phyloP scores from a whole-genome alignment of 2,329 filamentous ascomycete species.

The Nigrospora osmanthi region DNA sequence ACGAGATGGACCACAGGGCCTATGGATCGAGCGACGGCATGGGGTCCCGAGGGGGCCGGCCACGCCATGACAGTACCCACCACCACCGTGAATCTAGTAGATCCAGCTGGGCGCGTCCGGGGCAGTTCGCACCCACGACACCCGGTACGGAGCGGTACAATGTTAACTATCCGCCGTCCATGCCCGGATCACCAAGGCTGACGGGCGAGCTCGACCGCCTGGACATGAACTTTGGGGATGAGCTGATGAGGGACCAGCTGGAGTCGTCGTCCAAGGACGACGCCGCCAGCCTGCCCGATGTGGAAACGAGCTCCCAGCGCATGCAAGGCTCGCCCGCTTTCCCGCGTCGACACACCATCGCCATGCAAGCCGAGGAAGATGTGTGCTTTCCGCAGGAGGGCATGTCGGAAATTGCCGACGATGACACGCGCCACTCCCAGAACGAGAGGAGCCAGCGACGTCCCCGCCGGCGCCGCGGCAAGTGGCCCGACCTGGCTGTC shows the following conservation, averaged over 20 bases:
- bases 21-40: slow-evolving; percentile 35
- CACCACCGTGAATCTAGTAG: slow-evolving; percentile 41
- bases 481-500: slow-evolving; percentile 80
- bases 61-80: slow-evolving; percentile 25
- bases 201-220: slow-evolving; percentile 35
- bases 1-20: slow-evolving; percentile 18
- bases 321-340: slow-evolving; percentile 23
- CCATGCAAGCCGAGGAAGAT: slow-evolving; percentile 68
- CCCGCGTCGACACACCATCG: slow-evolving; percentile 48
- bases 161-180: slow-evolving; percentile 62
- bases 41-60: background rate
- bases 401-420: slow-evolving; percentile 74
- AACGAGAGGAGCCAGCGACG: slow-evolving; percentile 25
- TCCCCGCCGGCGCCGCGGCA: slow-evolving; percentile 54
- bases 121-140: slow-evolving; percentile 12
- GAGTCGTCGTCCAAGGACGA: background rate
- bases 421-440: slow-evolving; percentile 52
- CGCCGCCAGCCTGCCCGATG: slow-evolving; percentile 10
- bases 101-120: slow-evolving; percentile 34
- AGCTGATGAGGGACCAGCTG: slow-evolving; percentile 54
- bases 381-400: slow-evolving; percentile 83
- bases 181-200: slow-evolving; percentile 53
- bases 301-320: slow-evolving; percentile 18
- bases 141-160: slow-evolving; percentile 42
- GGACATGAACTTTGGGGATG: slow-evolving; percentile 56